Evolutionary conservation across 1,284 basidiomycete species (phyloP), one percentile per base, ranked within the genome.

Genomic region (Sanghuangporus sanghuang): DNA sequence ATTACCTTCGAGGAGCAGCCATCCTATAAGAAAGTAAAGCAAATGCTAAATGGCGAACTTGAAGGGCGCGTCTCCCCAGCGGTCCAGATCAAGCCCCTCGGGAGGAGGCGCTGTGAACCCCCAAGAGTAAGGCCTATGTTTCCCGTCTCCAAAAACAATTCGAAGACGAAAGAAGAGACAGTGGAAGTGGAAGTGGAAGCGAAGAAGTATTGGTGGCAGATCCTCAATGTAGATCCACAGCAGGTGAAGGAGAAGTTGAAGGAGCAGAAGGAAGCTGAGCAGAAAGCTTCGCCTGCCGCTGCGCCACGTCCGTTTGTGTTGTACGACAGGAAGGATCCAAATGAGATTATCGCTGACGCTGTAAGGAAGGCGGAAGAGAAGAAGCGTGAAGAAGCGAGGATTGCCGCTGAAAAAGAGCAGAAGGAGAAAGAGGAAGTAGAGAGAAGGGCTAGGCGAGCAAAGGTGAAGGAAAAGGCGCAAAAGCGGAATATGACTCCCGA

Each of bases 401-500:
- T 49, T 48, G 57, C 61, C 8, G 61, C 44, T 21, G 53, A 57
- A 23, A 54, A 52, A 40, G 61, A 9, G 16, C 39, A 48, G 23
- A 57, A 21, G 16, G 53, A 52, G 48, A 59, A 48, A 27, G 62
- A 63, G 62, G 16, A 46, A 46, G 62, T 23, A 35, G 55, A 35
- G 48, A 39, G 50, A 21, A 50, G 38, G 49, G 16, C n/a, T 16
- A 55, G 32, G 35, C 18, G 40, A 35, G 38, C 40, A 18, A 40
- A 39, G 42, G 49, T 52, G 46, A 67, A 63, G 46, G 71, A 1
- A 81, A n/a, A 18, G 5, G 44, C 44, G n/a, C 16, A 6, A 75
- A 76, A 46, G 58, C 68, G 44, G 64, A 61, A 32, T 61, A 79
- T 75, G 68, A 74, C 80, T 54, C 74, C 78, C 62, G 83, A 87